Percentiles rank a stretch among this genome's conserved stretches.
Conservation (phyloP, 2,329 filamentous ascomycete species). For the Dothiorella sarmentorum region DNA sequence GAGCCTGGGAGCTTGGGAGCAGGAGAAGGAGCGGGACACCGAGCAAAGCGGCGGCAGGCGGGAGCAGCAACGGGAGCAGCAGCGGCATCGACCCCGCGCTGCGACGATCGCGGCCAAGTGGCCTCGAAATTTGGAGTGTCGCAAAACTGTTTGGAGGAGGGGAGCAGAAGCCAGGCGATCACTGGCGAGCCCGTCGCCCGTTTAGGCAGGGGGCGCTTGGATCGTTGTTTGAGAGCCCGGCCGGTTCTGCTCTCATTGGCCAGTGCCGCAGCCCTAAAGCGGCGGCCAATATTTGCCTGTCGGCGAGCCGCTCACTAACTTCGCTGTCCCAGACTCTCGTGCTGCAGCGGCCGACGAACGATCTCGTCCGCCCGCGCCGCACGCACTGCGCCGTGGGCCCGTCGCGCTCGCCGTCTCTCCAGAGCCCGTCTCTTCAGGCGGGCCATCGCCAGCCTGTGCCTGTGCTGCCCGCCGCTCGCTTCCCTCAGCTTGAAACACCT, state of each 20-base stretch:
- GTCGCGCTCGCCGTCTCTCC: too few relatives aligned
- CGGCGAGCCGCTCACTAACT: constrained; percentile 10
- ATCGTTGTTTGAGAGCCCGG: background rate
- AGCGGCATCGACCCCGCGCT: background rate
- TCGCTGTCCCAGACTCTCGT: background rate
- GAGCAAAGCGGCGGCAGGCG: too few relatives aligned
- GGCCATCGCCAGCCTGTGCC: background rate
- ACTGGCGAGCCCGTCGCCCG: background rate
- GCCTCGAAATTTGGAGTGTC: background rate
- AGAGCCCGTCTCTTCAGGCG: constrained; percentile 6
- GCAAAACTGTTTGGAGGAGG: background rate
- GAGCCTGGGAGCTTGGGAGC: too few relatives aligned
- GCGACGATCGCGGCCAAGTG: background rate
- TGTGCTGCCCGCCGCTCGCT: constrained; percentile 12
- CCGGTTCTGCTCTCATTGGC: background rate
- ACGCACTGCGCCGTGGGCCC: constrained; percentile 11
- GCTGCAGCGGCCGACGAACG: too few relatives aligned
- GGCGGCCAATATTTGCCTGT: constrained; percentile 7
- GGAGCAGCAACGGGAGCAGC: too few relatives aligned
- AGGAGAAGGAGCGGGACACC: too few relatives aligned
- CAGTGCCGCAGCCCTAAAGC: background rate
- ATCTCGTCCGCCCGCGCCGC: background rate
- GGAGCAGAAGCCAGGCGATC: background rate
- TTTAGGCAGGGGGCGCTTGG: background rate
- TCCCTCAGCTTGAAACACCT: constrained; percentile 16